These are phyloP conservation scores for Pseudopithomyces chartarum DNA, from an alignment of 2,329 filamentous ascomycete genomes.

Conservation along the genomic window DNA sequence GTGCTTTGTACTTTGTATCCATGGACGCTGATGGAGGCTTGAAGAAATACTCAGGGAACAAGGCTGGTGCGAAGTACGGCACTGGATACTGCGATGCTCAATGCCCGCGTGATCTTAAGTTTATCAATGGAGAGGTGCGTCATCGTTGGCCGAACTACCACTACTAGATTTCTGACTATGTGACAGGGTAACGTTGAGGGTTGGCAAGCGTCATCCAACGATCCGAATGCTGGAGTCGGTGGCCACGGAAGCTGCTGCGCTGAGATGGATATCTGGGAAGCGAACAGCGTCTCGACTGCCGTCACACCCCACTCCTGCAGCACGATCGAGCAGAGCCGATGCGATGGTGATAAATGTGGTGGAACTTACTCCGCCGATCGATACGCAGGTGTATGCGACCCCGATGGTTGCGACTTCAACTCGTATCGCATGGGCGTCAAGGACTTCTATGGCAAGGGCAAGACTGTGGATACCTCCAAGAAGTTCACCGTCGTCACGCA, in stretches of 20 bases:
- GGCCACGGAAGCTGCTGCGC: constrained; percentile 64
- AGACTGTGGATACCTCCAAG: constrained; percentile 46
- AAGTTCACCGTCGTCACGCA: constrained; percentile 54
- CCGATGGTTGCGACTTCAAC: constrained; percentile 66
- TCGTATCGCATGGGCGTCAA: constrained; percentile 65
- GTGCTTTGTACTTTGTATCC: constrained; percentile 67
- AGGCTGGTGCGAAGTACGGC: constrained; percentile 58
- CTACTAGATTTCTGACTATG: constrained; percentile 1
- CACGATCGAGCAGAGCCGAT: constrained; percentile 54
- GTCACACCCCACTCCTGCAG: constrained; percentile 67
- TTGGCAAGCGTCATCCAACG: constrained; percentile 56
- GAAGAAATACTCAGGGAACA: constrained; percentile 49
- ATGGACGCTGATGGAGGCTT: constrained; percentile 67
- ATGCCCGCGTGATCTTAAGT: constrained; percentile 52
- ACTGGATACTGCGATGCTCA: constrained; percentile 48
- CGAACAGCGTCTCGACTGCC: constrained; percentile 65
- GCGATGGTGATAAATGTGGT: constrained; percentile 52
- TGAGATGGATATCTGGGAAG: constrained; percentile 72
- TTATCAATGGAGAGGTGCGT: constrained; percentile 52
- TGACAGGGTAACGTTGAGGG: constrained; percentile 57
- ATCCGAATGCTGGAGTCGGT: constrained; percentile 58
- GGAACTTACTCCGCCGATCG: constrained; percentile 53
- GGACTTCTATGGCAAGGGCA: constrained; percentile 63
- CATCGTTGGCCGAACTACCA: neutral
- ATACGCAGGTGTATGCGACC: constrained; percentile 66